Evolutionary conservation across 345 rosid species (phyloP).

Genomic region (Dipteronia sinensis): DNA sequence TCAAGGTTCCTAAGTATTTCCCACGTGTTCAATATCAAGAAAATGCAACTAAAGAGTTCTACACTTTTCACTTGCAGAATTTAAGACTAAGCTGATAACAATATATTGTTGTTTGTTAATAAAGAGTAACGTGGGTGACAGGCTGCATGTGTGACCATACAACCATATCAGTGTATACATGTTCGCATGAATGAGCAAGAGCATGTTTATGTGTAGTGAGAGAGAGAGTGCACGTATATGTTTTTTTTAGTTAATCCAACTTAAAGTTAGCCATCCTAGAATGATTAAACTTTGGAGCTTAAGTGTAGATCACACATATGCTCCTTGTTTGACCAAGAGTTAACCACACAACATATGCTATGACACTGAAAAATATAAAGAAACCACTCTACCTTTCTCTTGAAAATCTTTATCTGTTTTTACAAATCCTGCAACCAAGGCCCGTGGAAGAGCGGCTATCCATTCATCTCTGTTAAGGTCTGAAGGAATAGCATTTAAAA

Average conservation of each 20-base stretch:
- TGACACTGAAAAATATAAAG: background rate
- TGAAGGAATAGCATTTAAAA: slow-evolving; percentile 77
- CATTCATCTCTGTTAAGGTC: slow-evolving; percentile 94
- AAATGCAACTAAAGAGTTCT: background rate
- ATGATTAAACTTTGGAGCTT: background rate
- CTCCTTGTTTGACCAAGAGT: background rate
- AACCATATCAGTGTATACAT: background rate
- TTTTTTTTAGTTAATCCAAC: background rate
- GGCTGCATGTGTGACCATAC: background rate
- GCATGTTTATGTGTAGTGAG: background rate
- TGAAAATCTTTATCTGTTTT: slow-evolving; percentile 99
- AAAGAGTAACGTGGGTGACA: background rate
- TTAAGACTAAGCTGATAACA: background rate
- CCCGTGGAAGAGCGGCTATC: slow-evolving; percentile 92
- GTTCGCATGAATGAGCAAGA: background rate
- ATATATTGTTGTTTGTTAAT: background rate
- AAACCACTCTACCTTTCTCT: slow-evolving; percentile 53
- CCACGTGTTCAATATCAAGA: no score
- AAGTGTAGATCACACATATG: background rate
- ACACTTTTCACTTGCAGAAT: background rate
- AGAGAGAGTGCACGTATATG: background rate
- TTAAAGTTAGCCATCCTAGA: slow-evolving; percentile 1
- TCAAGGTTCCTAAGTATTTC: background rate
- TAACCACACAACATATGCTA: background rate
- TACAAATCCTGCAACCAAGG: slow-evolving; percentile 97